Evolutionary conservation across 164 flowering plant species (phyloP).

Genomic region (Saururus chinensis): DNA sequence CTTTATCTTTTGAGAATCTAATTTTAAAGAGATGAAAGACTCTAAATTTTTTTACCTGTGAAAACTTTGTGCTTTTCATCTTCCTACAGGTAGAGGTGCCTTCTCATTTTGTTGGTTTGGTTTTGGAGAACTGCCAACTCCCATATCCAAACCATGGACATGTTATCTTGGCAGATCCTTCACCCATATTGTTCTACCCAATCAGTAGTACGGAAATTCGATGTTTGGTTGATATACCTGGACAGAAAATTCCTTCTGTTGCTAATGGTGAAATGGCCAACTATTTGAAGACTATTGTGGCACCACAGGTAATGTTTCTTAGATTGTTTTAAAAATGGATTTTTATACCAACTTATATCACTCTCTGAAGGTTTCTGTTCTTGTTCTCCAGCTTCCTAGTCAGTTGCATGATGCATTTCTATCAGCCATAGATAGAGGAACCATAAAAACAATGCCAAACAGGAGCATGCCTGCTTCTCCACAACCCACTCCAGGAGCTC

Average conservation of each 20-base stretch:
- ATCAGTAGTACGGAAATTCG: slow-evolving; percentile 85
- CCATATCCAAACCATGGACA: slow-evolving; percentile 87
- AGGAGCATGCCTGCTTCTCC: slow-evolving; percentile 98
- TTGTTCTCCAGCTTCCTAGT: slow-evolving; percentile 69
- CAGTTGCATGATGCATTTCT: slow-evolving; percentile 54
- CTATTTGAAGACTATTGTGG: slow-evolving; percentile 69
- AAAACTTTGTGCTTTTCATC: not conserved
- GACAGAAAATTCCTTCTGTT: slow-evolving; percentile 82
- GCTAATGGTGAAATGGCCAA: slow-evolving; percentile 84
- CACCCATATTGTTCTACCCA: slow-evolving; percentile 82
- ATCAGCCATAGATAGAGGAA: slow-evolving; percentile 71
- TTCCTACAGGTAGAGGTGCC: slow-evolving; percentile 70
- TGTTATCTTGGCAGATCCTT: slow-evolving; percentile 85
- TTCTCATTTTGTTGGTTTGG: slow-evolving; percentile 84
- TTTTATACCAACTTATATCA: too few relatives aligned
- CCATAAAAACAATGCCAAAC: slow-evolving; percentile 82
- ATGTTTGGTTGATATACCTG: slow-evolving; percentile 93
- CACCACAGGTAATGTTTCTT: too few relatives aligned
- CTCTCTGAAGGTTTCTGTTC: too few relatives aligned
- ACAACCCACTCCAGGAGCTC: slow-evolving; percentile 80
- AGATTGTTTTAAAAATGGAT: too few relatives aligned
- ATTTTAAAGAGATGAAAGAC: too few relatives aligned
- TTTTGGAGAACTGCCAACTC: slow-evolving; percentile 77
- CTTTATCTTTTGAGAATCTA: too few relatives aligned
- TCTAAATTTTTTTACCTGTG: too few relatives aligned